Percentiles rank a stretch among this genome's conserved stretches.
Evolutionary conservation across 2,329 filamentous ascomycete species (phyloP).

Genomic region (Botrytis porri): DNA sequence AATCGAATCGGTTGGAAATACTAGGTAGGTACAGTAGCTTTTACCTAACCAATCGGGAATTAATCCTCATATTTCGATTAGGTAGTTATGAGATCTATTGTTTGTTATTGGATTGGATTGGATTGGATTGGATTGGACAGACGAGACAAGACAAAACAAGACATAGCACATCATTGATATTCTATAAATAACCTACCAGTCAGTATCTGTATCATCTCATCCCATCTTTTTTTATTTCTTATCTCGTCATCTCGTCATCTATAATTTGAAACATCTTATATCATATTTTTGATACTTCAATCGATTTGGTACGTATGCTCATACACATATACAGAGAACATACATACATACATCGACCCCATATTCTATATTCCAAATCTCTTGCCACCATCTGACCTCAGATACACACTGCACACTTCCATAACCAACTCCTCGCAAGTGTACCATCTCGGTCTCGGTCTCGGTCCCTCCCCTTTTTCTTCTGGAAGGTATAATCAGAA

Average conservation of each 20-base stretch:
- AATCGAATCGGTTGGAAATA: neutral
- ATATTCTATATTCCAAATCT: neutral
- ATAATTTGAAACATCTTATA: neutral
- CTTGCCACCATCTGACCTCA: neutral
- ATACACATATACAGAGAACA: neutral
- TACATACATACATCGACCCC: neutral
- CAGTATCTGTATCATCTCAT: neutral
- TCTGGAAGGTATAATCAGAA: too few relatives aligned
- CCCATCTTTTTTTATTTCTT: neutral
- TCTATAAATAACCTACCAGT: neutral
- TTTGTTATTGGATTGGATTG: too few relatives aligned
- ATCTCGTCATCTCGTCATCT: neutral
- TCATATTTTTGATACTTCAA: too few relatives aligned
- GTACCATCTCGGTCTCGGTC: too few relatives aligned
- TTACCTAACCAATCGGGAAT: neutral
- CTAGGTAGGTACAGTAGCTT: neutral
- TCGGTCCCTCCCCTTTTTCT: fast-evolving
- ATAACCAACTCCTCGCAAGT: neutral
- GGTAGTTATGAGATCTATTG: too few relatives aligned
- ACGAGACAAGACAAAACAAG: neutral
- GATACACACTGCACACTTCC: neutral
- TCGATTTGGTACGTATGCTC: too few relatives aligned
- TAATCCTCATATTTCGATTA: neutral
- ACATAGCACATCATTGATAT: neutral
- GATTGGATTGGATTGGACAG: too few relatives aligned